These are phyloP conservation scores for Phytophthora fragariae DNA, from an alignment of 352 stramenopile genomes.

Conservation along the genomic window DNA sequence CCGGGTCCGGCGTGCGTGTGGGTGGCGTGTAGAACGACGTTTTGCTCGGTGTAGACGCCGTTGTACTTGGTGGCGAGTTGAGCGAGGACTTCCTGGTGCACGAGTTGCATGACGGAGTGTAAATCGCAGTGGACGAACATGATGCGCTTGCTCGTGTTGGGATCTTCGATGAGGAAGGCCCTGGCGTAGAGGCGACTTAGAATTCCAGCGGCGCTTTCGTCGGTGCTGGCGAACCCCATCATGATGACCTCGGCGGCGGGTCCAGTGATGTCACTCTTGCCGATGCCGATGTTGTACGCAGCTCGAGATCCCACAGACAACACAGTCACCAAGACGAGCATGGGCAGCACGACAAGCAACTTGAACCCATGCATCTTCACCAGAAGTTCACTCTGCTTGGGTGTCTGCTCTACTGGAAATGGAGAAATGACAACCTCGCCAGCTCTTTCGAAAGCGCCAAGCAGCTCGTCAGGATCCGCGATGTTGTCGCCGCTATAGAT, in stretches of 20 bases:
- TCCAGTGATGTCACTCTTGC: constrained; percentile 70
- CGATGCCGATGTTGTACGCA: constrained; percentile 58
- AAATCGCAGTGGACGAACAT: constrained; percentile 59
- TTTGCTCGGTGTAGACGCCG: constrained; percentile 63
- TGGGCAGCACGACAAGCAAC: no score
- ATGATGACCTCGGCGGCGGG: constrained; percentile 66
- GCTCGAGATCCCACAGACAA: no score
- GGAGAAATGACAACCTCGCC: no score
- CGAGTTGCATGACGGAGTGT: constrained; percentile 55
- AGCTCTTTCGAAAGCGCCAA: no score
- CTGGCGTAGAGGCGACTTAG: constrained; percentile 71
- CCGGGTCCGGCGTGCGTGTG: constrained; percentile 86
- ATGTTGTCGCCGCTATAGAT: no score
- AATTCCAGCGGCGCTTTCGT: constrained; percentile 57
- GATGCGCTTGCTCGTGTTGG: constrained; percentile 38
- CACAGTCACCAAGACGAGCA: no score
- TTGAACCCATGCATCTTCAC: no score
- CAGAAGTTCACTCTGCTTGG: no score
- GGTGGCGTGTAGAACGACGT: constrained; percentile 78
- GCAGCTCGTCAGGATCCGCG: no score
- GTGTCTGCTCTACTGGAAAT: no score
- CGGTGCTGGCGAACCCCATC: constrained; percentile 65
- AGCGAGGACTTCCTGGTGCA: constrained; percentile 60
- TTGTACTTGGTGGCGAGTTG: constrained; percentile 50
- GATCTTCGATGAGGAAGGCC: constrained; percentile 67